These are phyloP conservation scores for Mycena maculata DNA, from an alignment of 768 basidiomycete genomes.

Conservation along the genomic window DNA sequence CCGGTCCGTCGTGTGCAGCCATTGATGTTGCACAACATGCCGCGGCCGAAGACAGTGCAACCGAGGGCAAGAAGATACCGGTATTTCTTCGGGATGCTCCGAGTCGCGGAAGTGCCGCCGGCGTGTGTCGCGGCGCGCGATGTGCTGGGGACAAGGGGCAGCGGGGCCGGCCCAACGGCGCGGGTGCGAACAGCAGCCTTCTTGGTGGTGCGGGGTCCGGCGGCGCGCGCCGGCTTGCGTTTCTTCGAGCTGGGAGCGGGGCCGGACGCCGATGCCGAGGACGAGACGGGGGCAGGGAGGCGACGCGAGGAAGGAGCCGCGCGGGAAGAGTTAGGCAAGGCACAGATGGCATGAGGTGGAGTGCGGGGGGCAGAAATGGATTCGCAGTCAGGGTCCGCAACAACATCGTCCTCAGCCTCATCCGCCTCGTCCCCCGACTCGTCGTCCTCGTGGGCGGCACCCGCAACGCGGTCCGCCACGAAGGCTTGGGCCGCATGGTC, in stretches of 20 bases:
- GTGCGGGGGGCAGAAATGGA: no score
- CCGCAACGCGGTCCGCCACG: no score
- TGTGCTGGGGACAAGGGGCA: neutral
- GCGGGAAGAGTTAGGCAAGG: neutral
- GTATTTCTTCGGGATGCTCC: neutral
- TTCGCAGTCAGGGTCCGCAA: neutral
- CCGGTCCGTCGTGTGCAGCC: neutral
- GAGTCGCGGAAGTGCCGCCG: no score
- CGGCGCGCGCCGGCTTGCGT: neutral
- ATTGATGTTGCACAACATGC: slow-evolving; percentile 7
- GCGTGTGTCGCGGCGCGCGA: neutral
- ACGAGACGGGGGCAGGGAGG: neutral
- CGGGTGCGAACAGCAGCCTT: neutral
- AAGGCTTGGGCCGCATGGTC: no score
- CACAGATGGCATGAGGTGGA: neutral
- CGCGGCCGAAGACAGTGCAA: neutral
- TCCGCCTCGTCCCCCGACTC: neutral
- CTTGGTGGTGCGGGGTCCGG: neutral
- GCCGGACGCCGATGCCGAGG: neutral
- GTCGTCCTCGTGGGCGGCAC: no score
- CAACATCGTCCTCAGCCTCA: neutral
- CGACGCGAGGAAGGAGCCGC: neutral
- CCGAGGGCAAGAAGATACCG: neutral
- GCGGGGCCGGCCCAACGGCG: neutral
- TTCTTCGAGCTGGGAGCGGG: neutral